Conservation (phyloP, 2,329 filamentous ascomycete species). For the Colletotrichum trifolii region DNA sequence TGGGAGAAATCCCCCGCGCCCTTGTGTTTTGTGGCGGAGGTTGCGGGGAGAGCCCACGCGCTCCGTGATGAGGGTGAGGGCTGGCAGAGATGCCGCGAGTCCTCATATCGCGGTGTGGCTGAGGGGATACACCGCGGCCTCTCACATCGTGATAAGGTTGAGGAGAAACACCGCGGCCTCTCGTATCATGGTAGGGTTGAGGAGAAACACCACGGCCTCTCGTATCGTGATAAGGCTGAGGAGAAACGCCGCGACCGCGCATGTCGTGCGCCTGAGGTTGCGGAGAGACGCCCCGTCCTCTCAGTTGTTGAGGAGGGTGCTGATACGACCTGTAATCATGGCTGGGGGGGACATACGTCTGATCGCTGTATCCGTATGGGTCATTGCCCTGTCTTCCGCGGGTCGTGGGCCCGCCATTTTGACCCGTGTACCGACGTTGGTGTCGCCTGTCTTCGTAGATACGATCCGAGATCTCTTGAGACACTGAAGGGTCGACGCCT, state of each 20-base stretch:
- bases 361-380: constrained; percentile 38
- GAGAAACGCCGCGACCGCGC: constrained; percentile 55
- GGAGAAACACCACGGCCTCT: neutral
- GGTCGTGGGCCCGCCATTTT: constrained; percentile 53
- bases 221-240: constrained; percentile 47
- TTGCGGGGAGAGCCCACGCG: constrained; percentile 27
- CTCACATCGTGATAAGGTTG: constrained; percentile 60
- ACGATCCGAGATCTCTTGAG: constrained; percentile 68
- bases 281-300: constrained; percentile 52
- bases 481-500: constrained; percentile 67
- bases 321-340: constrained; percentile 53
- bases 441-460: constrained; percentile 65
- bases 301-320: constrained; percentile 41
- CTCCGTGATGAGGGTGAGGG: constrained; percentile 61
- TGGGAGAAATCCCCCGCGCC: constrained; percentile 52
- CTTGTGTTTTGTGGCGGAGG: constrained; percentile 51
- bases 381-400: constrained; percentile 53
- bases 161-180: constrained; percentile 21
- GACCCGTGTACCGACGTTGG: constrained; percentile 57
- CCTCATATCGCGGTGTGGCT: constrained; percentile 46
- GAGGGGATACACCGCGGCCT: constrained; percentile 41
- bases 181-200: constrained; percentile 8
- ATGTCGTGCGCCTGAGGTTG: constrained; percentile 48
- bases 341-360: constrained; percentile 51
- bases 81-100: constrained; percentile 56